phyloP scores from a whole-genome alignment of 345 rosid genomes.

The Rhodamnia rubescens region DNA sequence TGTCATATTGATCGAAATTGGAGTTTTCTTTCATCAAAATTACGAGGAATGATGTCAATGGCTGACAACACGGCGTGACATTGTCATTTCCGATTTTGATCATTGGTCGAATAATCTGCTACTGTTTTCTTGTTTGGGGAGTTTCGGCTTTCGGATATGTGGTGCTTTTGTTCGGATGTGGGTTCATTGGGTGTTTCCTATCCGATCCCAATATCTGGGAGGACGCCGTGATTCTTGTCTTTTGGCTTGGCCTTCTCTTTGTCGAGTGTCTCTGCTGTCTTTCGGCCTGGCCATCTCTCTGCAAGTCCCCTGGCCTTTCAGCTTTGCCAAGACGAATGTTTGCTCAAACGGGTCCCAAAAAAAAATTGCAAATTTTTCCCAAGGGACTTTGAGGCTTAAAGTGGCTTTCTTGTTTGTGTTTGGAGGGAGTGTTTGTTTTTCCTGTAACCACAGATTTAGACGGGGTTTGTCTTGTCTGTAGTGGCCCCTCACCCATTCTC shows the following conservation, averaged over 20 bases:
- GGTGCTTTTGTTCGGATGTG: background rate
- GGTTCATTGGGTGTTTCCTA: background rate
- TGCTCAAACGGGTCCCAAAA: no score
- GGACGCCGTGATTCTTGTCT: background rate
- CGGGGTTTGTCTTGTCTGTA: background rate
- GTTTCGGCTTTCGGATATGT: background rate
- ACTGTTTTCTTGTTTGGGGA: background rate
- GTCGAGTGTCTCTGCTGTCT: background rate
- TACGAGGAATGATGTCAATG: background rate
- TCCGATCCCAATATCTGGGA: background rate
- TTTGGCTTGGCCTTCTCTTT: constrained; percentile 4
- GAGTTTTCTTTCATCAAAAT: background rate
- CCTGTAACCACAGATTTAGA: background rate
- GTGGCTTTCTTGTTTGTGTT: background rate
- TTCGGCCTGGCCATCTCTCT: no score
- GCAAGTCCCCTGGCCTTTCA: no score
- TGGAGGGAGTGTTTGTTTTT: background rate
- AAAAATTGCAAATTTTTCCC: no score
- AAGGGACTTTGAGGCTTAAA: background rate
- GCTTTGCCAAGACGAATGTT: no score
- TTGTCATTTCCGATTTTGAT: background rate
- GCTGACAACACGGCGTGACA: background rate
- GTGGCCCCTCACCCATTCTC: background rate
- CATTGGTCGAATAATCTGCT: background rate
- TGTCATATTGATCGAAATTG: background rate